Conservation (phyloP, 2,329 filamentous ascomycete genomes). For the Lachnellula hyalina region DNA sequence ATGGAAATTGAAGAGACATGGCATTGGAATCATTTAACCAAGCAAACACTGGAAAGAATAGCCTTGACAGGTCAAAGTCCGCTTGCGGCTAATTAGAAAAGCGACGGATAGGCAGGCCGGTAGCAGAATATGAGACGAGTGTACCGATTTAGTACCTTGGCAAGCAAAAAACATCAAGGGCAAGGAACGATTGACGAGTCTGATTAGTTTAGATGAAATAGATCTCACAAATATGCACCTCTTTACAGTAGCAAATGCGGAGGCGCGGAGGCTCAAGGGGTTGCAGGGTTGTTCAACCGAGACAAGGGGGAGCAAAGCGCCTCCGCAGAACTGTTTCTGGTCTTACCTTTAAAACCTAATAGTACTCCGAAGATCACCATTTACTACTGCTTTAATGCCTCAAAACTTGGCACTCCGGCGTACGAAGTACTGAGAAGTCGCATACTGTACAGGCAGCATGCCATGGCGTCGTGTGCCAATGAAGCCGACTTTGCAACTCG, state of each 20-base stretch:
- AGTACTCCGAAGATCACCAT: background rate
- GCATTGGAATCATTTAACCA: background rate
- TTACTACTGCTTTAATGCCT: background rate
- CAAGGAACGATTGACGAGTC: background rate
- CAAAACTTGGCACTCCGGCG: background rate
- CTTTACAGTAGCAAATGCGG: no score
- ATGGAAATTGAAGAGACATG: background rate
- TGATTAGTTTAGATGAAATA: background rate
- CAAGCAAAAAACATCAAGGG: background rate
- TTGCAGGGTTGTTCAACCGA: background rate
- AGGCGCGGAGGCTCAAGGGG: background rate
- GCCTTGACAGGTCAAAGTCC: background rate
- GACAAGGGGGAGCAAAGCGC: background rate
- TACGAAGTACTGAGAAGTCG: background rate
- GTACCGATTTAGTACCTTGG: background rate
- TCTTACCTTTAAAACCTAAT: background rate
- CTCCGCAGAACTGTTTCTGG: background rate
- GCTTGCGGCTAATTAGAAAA: background rate
- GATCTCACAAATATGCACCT: background rate
- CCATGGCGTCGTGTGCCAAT: no score
- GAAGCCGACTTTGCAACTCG: no score
- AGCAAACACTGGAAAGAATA: background rate
- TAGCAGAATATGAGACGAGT: background rate
- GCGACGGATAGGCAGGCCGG: background rate
- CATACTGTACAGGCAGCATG: no score